These are phyloP conservation scores for Carnegiea gigantea DNA, from an alignment of 179 eudicot species.

Conservation along the genomic window DNA sequence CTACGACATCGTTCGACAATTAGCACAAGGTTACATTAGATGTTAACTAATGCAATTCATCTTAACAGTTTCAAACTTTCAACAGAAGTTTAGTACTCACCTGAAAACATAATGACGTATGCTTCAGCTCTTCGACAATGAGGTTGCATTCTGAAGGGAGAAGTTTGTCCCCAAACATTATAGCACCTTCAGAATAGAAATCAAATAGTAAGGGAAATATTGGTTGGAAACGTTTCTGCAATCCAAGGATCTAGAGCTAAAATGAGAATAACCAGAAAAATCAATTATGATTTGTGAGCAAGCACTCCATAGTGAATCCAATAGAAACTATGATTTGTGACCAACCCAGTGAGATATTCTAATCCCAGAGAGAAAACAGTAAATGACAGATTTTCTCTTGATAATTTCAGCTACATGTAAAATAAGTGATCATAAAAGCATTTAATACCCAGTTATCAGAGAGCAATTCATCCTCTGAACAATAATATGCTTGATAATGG, in stretches of 20 bases:
- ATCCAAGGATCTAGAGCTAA: neutral
- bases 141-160: constrained; percentile 95
- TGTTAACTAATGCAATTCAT: neutral
- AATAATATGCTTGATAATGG: neutral
- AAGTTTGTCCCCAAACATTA: constrained; percentile 93
- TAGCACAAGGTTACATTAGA: neutral
- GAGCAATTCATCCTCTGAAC: neutral
- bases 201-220: neutral
- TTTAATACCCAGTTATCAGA: neutral
- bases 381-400: neutral
- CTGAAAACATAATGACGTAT: constrained; percentile 87
- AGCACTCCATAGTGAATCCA: neutral
- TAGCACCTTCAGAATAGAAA: constrained; percentile 63
- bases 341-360: neutral
- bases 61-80: neutral
- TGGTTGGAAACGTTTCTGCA: neutral
- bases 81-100: constrained; percentile 38
- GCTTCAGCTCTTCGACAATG: constrained; percentile 90
- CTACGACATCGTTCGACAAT: no score
- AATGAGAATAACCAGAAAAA: neutral
- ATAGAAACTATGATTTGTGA: no score
- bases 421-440: constrained; percentile 7
- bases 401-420: neutral
- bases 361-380: neutral
- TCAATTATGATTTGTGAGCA: neutral